phyloP scores from a whole-genome alignment of 2,329 filamentous ascomycete species.

The Colletotrichum tabaci region DNA sequence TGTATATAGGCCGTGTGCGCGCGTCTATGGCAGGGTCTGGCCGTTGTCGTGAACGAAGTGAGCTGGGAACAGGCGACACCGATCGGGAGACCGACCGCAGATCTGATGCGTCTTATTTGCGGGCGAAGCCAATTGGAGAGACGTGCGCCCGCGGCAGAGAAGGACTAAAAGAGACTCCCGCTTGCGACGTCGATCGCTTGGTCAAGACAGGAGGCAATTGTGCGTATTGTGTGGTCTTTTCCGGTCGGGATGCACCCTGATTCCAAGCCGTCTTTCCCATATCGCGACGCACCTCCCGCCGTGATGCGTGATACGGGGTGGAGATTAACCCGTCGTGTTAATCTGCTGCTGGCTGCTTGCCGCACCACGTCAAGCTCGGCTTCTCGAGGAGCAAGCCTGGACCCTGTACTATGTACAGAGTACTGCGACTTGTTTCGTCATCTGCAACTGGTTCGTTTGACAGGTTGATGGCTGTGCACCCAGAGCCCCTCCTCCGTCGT shows the following conservation, averaged over 20 bases:
- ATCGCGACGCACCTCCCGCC: constrained; percentile 33
- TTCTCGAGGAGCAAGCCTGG: constrained; percentile 30
- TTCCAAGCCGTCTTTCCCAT: constrained; percentile 7
- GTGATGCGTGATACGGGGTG: constrained; percentile 38
- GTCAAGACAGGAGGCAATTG: constrained; percentile 2
- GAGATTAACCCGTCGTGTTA: constrained; percentile 33
- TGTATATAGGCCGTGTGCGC: not conserved
- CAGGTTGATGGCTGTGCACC: constrained; percentile 36
- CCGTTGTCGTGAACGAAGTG: constrained; percentile 12
- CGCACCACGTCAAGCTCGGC: constrained; percentile 28
- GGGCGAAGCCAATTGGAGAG: constrained; percentile 29
- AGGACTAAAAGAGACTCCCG: constrained; percentile 39
- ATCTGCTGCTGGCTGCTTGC: constrained; percentile 36
- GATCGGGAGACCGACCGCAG: constrained; percentile 18
- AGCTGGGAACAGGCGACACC: constrained; percentile 28
- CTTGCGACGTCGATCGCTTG: constrained; percentile 29
- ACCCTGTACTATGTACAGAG: constrained; percentile 16
- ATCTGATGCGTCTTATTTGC: constrained; percentile 36
- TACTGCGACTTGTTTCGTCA: constrained; percentile 36
- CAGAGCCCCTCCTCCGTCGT: constrained; percentile 21
- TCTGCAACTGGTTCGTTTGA: constrained; percentile 38
- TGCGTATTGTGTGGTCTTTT: constrained; percentile 7
- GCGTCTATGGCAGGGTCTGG: constrained; percentile 27
- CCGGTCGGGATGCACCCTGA: constrained; percentile 37
- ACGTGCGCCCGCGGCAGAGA: constrained; percentile 37